Evolutionary conservation across 306 rosid genomes (phyloP), one percentile per base, ranked within the genome.

Genomic region (Gillenia trifoliata): DNA sequence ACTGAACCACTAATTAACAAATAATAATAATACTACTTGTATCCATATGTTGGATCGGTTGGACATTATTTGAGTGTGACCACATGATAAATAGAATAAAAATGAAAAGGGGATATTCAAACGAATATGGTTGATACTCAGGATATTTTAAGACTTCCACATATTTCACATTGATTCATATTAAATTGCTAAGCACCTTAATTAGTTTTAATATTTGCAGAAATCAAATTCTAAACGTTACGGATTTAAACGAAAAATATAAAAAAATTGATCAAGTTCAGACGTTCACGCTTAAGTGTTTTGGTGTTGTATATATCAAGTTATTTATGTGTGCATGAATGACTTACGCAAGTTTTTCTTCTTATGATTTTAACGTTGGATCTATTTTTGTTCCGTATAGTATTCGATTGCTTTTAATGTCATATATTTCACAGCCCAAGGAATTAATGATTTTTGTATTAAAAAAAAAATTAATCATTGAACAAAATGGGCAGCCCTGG

Each of bases 81-180:
- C 69, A 23, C 68, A 29, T 47, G 41, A 23, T 8, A 17, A 3
- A 60, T 64, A 20, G 4, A 41, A 40, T 15, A 8, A 36, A 40
- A 6, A 26, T 16, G n/a, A 33, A 30, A 23, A 1, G 54, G 63
- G 45, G 55, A 75, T 75, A 70, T 80, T 56, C 77, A 57, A 2
- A 16, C 3, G 80, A 75, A 75, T 80, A 69, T 75, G 28, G 29
- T 79, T 68, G 22, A 67, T 43, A 17, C 6, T 41, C 15, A 5
- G n/a, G 66, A 61, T 29, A 61, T 61, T 28, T 15, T 25, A 55
- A 26, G 20, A 1, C 64, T 4, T 57, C 64, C 30, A 57, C 30
- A 23, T 4, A 1, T 45, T 45, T 45, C 20, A 45, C 52, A 45
- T 15, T 45, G 17, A 15, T 45, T 45, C 13, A 45, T 13, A 45